Percentiles rank a stretch among this genome's conserved stretches.
phyloP scores from a whole-genome alignment of 148 eudicot species.

The Rhododendron simsii region DNA sequence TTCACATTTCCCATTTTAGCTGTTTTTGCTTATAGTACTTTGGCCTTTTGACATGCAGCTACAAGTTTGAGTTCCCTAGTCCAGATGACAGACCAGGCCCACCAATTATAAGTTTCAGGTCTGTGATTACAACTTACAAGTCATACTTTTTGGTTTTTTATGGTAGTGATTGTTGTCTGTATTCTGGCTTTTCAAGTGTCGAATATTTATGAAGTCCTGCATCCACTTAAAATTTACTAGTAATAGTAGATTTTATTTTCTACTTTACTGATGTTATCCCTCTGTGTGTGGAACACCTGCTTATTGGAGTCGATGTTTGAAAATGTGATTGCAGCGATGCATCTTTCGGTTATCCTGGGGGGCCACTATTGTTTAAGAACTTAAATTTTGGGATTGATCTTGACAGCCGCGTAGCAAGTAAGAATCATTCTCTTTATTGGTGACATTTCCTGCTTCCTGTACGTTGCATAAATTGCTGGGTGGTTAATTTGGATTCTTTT shows the following conservation, averaged over 20 bases:
- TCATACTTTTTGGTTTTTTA: background rate
- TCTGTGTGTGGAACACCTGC: background rate
- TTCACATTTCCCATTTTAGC: background rate
- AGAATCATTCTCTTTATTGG: conserved; percentile 25
- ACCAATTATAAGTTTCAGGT: conserved; percentile 99
- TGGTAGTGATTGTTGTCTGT: background rate
- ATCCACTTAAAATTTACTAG: background rate
- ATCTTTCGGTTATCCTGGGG: conserved; percentile 97
- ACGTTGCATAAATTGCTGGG: background rate
- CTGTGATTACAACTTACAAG: background rate
- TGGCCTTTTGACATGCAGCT: conserved; percentile 47
- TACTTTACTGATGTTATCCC: background rate
- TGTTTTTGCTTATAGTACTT: conserved; percentile 14
- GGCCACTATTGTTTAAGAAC: conserved; percentile 84
- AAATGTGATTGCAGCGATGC: conserved; percentile 77
- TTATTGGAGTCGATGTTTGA: background rate
- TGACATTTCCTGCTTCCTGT: conserved; percentile 2
- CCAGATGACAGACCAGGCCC: conserved; percentile 99
- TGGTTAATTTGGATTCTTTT: background rate
- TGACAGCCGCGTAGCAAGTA: conserved; percentile 98
- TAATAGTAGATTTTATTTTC: background rate
- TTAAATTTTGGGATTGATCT: conserved; percentile 96
- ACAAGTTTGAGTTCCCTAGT: conserved; percentile 97
- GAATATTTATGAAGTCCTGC: background rate
- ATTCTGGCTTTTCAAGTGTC: background rate